Evolutionary conservation across 2,329 filamentous ascomycete genomes (phyloP).

Genomic region (Venturiaceae sp.): DNA sequence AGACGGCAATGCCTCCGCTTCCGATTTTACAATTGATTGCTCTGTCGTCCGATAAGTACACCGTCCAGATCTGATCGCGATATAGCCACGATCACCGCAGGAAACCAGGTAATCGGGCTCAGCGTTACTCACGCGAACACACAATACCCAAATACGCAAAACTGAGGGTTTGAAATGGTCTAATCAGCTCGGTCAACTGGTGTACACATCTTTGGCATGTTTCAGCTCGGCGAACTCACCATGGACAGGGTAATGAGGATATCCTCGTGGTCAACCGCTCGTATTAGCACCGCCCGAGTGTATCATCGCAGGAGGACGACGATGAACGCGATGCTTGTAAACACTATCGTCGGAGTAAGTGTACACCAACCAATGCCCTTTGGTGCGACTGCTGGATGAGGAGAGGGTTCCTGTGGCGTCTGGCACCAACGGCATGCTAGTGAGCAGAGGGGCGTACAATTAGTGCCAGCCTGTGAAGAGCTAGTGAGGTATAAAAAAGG

Average conservation of each 20-base stretch:
- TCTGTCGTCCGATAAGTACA: slow-evolving; percentile 17
- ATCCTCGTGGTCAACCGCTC: slow-evolving; percentile 17
- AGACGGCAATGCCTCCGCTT: not conserved
- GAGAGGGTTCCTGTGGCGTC: not conserved
- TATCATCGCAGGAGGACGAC: slow-evolving; percentile 19
- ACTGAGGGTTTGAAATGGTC: slow-evolving; percentile 16
- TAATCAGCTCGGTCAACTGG: not conserved
- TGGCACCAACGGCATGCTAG: not conserved
- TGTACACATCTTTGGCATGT: not conserved
- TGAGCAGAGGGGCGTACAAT: not conserved
- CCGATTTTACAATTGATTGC: slow-evolving; percentile 15
- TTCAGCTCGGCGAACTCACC: slow-evolving; percentile 11
- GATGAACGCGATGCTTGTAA: slow-evolving; percentile 17
- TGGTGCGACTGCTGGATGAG: not conserved
- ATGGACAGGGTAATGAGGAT: slow-evolving; percentile 17
- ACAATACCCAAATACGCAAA: not conserved
- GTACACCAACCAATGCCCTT: slow-evolving; percentile 17
- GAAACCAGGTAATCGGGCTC: not conserved
- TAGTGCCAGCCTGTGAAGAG: not conserved
- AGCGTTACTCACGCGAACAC: not conserved
- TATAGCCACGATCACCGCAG: not conserved
- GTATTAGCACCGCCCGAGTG: slow-evolving; percentile 14
- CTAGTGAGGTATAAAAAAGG: not conserved
- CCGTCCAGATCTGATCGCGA: not conserved
- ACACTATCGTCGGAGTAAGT: slow-evolving; percentile 17